Conservation (phyloP, 352 stramenopile species). For the Phytopythium mirpurense region DNA sequence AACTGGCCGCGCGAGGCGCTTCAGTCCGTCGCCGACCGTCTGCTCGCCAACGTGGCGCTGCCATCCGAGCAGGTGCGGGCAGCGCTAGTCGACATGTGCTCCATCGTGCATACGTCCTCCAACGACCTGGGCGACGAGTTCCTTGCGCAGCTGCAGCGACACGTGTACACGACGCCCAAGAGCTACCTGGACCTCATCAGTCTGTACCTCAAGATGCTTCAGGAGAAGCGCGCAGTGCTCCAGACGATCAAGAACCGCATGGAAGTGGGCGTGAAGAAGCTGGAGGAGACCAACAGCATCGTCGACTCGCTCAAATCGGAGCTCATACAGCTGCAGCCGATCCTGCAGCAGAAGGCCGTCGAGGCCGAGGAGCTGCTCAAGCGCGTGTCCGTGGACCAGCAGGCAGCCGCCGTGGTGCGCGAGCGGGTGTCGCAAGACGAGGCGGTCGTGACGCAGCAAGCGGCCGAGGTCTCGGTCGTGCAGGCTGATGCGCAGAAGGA, state of each 20-base stretch:
- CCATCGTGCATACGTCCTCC: conserved; percentile 90
- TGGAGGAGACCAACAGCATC: conserved; percentile 93
- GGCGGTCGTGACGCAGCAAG: conserved; percentile 88
- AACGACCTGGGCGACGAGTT: conserved; percentile 88
- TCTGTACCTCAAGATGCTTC: conserved; percentile 91
- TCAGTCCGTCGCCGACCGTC: conserved; percentile 84
- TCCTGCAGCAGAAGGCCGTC: conserved; percentile 86
- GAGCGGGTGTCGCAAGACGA: conserved; percentile 89
- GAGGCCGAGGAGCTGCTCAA: conserved; percentile 91
- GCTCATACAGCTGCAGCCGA: conserved; percentile 89
- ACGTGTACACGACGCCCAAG: conserved; percentile 96
- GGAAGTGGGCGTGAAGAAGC: conserved; percentile 89
- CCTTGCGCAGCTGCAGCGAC: conserved; percentile 82
- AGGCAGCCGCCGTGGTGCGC: conserved; percentile 86
- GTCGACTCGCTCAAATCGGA: conserved; percentile 92
- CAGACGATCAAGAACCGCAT: conserved; percentile 88
- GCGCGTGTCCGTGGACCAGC: conserved; percentile 90
- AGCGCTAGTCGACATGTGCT: conserved; percentile 89
- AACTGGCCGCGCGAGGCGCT: conserved; percentile 92
- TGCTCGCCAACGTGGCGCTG: conserved; percentile 81
- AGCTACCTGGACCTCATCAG: conserved; percentile 96
- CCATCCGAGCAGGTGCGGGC: conserved; percentile 64
- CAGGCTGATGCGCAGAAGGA: conserved; percentile 92
- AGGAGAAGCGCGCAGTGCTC: conserved; percentile 76
- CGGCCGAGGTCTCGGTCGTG: conserved; percentile 87